Percentiles rank a stretch among this genome's conserved stretches.
Conservation (phyloP, 2,329 filamentous ascomycete genomes). For the Diaporthe vaccinii region DNA sequence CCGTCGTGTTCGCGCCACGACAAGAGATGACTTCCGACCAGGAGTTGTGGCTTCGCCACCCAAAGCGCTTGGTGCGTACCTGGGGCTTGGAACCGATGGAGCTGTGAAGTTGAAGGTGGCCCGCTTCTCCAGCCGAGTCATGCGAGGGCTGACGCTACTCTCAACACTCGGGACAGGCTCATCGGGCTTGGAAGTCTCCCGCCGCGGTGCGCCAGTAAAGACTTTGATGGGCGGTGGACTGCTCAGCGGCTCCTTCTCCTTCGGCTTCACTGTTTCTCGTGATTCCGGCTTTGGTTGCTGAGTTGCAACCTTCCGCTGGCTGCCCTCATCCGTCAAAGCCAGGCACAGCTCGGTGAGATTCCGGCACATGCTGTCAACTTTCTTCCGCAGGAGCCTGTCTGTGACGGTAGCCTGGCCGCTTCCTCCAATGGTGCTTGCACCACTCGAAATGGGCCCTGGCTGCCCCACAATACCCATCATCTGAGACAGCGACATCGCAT, state of each 20-base stretch:
- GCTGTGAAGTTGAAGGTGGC: slow-evolving; percentile 53
- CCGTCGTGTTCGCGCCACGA: slow-evolving; percentile 57
- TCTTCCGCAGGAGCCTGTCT: slow-evolving; percentile 88
- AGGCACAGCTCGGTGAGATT: slow-evolving; percentile 94
- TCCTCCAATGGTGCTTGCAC: slow-evolving; percentile 72
- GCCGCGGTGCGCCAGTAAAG: slow-evolving; percentile 51
- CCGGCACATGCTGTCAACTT: slow-evolving; percentile 92
- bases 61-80: slow-evolving; percentile 49
- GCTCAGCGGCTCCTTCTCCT: slow-evolving; percentile 47
- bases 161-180: slow-evolving; percentile 52
- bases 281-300: slow-evolving; percentile 41
- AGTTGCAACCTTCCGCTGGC: slow-evolving; percentile 50
- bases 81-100: slow-evolving; percentile 60
- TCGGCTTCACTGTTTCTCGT: slow-evolving; percentile 41
- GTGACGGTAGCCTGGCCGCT: slow-evolving; percentile 64
- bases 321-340: slow-evolving; percentile 76
- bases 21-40: slow-evolving; percentile 68
- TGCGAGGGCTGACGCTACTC: slow-evolving; percentile 58
- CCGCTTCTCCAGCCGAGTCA: slow-evolving; percentile 68
- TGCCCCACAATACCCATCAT: slow-evolving; percentile 83
- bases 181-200: slow-evolving; percentile 58
- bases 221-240: slow-evolving; percentile 63
- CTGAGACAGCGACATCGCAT: slow-evolving; percentile 83
- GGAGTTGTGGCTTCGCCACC: slow-evolving; percentile 50
- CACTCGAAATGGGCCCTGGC: slow-evolving; percentile 76